A percentile compares a stretch with the other conserved stretches of the same genome.
Conservation (phyloP, 1,139 yeast species). For the Suhomyces maxii region DNA sequence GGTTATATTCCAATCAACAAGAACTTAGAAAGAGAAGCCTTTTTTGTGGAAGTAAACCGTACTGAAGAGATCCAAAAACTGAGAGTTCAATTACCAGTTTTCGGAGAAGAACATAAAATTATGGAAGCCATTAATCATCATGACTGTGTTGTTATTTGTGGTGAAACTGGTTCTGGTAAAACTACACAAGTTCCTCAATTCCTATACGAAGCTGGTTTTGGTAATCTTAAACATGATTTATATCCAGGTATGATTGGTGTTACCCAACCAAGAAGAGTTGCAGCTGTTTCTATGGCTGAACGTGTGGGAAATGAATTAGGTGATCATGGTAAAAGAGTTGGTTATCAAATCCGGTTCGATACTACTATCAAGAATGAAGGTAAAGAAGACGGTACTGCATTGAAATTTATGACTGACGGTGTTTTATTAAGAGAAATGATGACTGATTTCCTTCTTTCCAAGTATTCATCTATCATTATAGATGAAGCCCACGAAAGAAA, state of each 20-base stretch:
- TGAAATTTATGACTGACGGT: slow-evolving; percentile 99
- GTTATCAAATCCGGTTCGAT: slow-evolving; percentile 91
- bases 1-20: slow-evolving; percentile 58
- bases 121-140: slow-evolving; percentile 96
- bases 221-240: slow-evolving; percentile 54
- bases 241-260: slow-evolving; percentile 93
- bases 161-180: slow-evolving; percentile 88
- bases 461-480: slow-evolving; percentile 82
- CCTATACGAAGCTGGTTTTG: slow-evolving; percentile 86
- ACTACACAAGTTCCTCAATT: slow-evolving; percentile 79
- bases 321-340: slow-evolving; percentile 72
- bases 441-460: slow-evolving; percentile 74
- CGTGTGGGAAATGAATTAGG: slow-evolving; percentile 88
- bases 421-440: slow-evolving; percentile 90
- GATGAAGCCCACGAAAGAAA: slow-evolving; percentile 99
- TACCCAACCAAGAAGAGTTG: slow-evolving; percentile 97
- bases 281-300: slow-evolving; percentile 96
- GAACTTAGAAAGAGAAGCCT: slow-evolving; percentile 58
- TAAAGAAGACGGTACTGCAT: slow-evolving; percentile 55
- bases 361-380: slow-evolving; percentile 62
- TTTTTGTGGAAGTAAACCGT: slow-evolving; percentile 68
- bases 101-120: slow-evolving; percentile 84
- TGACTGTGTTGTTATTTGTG: slow-evolving; percentile 88
- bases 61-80: slow-evolving; percentile 61
- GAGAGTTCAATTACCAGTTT: slow-evolving; percentile 81